A percentile compares a stretch with the other conserved stretches of the same genome.
Conservation (phyloP, 176 grass and related monocot genomes). For the Aegilops longissima region DNA sequence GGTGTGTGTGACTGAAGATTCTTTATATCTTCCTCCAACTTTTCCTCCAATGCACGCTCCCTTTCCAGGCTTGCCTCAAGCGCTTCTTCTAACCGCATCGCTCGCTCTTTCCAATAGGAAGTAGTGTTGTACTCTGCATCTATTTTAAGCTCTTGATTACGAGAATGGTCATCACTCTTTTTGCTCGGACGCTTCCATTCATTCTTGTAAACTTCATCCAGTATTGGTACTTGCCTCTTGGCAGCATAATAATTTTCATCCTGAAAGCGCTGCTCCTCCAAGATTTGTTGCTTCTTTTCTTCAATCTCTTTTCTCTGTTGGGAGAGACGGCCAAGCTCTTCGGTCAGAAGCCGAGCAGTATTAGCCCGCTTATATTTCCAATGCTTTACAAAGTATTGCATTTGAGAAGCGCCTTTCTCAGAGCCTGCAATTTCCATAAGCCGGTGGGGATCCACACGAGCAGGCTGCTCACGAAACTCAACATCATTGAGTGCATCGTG, state of each 20-base stretch:
- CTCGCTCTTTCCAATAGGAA: slow-evolving; percentile 72
- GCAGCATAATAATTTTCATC: slow-evolving; percentile 71
- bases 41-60: slow-evolving; percentile 53
- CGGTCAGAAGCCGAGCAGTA: slow-evolving; percentile 54
- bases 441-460: slow-evolving; percentile 40
- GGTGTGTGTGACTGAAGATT: slow-evolving; percentile 66
- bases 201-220: slow-evolving; percentile 72
- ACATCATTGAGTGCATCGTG: slow-evolving; percentile 67
- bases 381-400: slow-evolving; percentile 69
- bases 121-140: slow-evolving; percentile 50
- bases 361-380: slow-evolving; percentile 55
- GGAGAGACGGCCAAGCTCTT: slow-evolving; percentile 59
- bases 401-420: slow-evolving; percentile 69
- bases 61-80: slow-evolving; percentile 74
- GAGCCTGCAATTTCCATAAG: slow-evolving; percentile 64
- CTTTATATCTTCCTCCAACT: slow-evolving; percentile 66
- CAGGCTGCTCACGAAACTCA: slow-evolving; percentile 36
- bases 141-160: slow-evolving; percentile 65
- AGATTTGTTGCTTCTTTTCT: slow-evolving; percentile 72
- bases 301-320: slow-evolving; percentile 82
- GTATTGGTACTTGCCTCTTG: slow-evolving; percentile 62
- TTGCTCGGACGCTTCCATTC: slow-evolving; percentile 54
- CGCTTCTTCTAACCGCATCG: slow-evolving; percentile 48
- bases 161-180: slow-evolving; percentile 44
- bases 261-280: slow-evolving; percentile 61